phyloP scores from a whole-genome alignment of 1,284 basidiomycete species.

The Retiboletus flavoniger region DNA sequence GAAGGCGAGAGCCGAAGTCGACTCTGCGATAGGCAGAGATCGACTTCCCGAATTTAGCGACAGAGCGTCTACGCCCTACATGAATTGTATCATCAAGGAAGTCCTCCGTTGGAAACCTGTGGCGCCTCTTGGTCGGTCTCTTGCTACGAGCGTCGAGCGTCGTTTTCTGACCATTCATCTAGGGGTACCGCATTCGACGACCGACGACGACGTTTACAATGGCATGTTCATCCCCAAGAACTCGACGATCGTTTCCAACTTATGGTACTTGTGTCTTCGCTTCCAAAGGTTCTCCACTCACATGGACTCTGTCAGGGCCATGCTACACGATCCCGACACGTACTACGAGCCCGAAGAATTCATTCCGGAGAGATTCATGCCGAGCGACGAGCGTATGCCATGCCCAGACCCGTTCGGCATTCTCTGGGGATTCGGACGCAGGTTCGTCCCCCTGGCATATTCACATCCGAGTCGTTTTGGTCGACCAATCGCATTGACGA shows the following conservation, averaged over 20 bases:
- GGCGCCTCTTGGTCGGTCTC: background rate
- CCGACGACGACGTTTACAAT: background rate
- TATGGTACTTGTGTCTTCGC: background rate
- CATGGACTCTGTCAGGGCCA: background rate
- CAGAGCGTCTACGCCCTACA: background rate
- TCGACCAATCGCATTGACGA: too few relatives aligned
- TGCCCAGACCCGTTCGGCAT: background rate
- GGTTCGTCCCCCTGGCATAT: background rate
- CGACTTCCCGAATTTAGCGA: background rate
- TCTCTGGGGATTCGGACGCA: slow-evolving; percentile 1
- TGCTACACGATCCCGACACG: background rate
- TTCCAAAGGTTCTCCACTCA: background rate
- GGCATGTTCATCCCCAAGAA: background rate
- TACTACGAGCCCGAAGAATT: background rate
- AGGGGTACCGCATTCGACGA: background rate
- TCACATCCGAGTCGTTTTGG: too few relatives aligned
- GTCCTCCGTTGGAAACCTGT: background rate
- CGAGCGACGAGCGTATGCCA: background rate
- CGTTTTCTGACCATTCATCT: background rate
- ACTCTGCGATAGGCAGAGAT: background rate
- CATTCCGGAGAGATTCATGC: background rate
- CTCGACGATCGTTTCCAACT: background rate
- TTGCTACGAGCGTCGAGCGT: background rate
- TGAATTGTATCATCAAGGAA: background rate
- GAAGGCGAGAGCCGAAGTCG: background rate